Evolutionary conservation across 2,329 filamentous ascomycete species (phyloP).

Genomic region (Coccinonectria pachysandricola): DNA sequence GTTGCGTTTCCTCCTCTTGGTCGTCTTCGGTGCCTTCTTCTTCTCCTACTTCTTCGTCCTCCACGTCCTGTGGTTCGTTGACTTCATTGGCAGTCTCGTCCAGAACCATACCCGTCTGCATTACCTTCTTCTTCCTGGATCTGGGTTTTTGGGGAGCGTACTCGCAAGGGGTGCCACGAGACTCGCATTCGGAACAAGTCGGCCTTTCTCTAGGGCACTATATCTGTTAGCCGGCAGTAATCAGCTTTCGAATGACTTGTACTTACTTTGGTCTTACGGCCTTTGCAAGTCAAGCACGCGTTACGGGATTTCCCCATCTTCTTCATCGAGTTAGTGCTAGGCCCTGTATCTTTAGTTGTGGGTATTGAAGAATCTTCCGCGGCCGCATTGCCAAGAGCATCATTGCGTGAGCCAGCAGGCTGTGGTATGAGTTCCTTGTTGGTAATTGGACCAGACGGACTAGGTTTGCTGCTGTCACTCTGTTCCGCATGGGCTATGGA

Average conservation of each 20-base stretch:
- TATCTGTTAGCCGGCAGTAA: conserved; percentile 1
- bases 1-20: conserved; percentile 7
- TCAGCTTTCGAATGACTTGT: background rate
- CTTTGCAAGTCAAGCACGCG: conserved; percentile 28
- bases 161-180: conserved; percentile 23
- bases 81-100: too few relatives aligned
- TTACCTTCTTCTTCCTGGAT: conserved; percentile 14
- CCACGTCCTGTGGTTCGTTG: conserved; percentile 7
- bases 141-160: conserved; percentile 27
- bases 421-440: conserved; percentile 23
- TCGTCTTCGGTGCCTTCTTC: conserved; percentile 9
- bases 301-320: conserved; percentile 22
- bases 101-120: too few relatives aligned
- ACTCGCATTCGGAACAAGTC: conserved; percentile 28
- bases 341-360: conserved; percentile 2
- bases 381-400: conserved; percentile 5
- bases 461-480: conserved; percentile 12
- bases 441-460: conserved; percentile 18
- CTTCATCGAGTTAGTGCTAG: conserved; percentile 8
- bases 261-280: conserved; percentile 29
- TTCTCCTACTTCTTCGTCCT: conserved; percentile 7
- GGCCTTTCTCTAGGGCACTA: conserved; percentile 33
- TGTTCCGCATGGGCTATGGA: conserved; percentile 10
- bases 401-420: conserved; percentile 7
- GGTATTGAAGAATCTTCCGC: conserved; percentile 1